phyloP scores from a whole-genome alignment of 2,329 filamentous ascomycete species.

The Neurospora crassa region DNA sequence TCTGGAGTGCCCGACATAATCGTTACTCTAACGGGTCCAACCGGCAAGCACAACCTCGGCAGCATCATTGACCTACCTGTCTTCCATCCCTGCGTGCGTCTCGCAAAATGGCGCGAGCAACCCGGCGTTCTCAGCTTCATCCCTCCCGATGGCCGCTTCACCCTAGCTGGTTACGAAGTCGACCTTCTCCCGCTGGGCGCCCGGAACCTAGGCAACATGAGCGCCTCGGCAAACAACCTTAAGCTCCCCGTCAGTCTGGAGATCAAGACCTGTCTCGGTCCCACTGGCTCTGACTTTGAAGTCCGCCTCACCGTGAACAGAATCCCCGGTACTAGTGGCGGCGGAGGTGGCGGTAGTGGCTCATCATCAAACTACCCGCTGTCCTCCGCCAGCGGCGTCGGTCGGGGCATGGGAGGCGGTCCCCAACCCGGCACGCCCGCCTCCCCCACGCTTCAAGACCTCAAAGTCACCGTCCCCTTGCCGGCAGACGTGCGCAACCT shows the following conservation, averaged over 20 bases:
- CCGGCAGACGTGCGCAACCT: constrained; percentile 73
- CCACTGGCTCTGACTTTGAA: constrained; percentile 75
- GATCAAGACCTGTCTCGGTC: constrained; percentile 70
- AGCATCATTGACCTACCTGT: constrained; percentile 78
- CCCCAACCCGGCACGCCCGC: constrained; percentile 44
- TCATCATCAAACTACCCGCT: neutral
- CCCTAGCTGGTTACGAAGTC: constrained; percentile 88
- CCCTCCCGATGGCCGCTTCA: constrained; percentile 88
- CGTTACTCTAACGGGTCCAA: constrained; percentile 68
- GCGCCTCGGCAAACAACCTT: constrained; percentile 45
- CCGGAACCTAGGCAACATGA: constrained; percentile 44
- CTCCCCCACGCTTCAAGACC: constrained; percentile 60
- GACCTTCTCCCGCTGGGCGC: constrained; percentile 69
- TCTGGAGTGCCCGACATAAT: constrained; percentile 90
- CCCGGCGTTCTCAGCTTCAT: constrained; percentile 93
- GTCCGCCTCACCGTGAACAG: constrained; percentile 66
- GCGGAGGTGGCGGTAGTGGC: constrained; percentile 27
- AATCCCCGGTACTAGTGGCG: constrained; percentile 37
- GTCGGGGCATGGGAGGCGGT: constrained; percentile 34
- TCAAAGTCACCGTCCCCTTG: constrained; percentile 70
- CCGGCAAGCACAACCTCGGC: constrained; percentile 66
- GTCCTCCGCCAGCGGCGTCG: constrained; percentile 16
- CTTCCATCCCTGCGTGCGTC: constrained; percentile 89
- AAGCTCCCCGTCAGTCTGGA: constrained; percentile 77
- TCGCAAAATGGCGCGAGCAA: constrained; percentile 81